phyloP scores from a whole-genome alignment of 495 filamentous ascomycete species.

The Xylaria cubensis region DNA sequence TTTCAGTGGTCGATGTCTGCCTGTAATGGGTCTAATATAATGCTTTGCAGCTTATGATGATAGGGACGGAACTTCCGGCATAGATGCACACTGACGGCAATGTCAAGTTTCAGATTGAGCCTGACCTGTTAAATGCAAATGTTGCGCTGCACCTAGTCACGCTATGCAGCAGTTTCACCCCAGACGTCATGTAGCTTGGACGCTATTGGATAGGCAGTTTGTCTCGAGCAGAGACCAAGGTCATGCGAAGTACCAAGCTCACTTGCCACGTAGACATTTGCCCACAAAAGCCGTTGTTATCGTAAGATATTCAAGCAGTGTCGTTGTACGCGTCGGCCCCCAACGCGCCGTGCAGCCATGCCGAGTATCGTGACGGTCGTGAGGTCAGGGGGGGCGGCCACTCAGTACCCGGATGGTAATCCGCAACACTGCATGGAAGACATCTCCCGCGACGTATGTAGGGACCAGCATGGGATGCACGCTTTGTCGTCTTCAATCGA shows the following conservation, averaged over 20 bases:
- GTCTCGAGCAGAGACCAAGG: slow-evolving; percentile 21
- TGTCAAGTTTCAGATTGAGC: slow-evolving; percentile 25
- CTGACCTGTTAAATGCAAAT: slow-evolving; percentile 13
- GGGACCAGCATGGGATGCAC: slow-evolving; percentile 9
- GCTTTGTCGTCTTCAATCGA: slow-evolving; percentile 9
- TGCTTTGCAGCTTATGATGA: slow-evolving; percentile 16
- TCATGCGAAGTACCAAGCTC: slow-evolving; percentile 20
- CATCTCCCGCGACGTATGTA: slow-evolving; percentile 2
- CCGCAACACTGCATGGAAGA: slow-evolving; percentile 23
- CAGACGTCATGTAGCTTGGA: slow-evolving; percentile 4
- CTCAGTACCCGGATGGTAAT: slow-evolving; percentile 17
- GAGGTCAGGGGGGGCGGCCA: slow-evolving; percentile 16
- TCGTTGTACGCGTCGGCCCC: slow-evolving; percentile 2
- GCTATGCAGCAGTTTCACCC: slow-evolving; percentile 21
- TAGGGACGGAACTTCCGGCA: slow-evolving; percentile 23
- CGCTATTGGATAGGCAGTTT: slow-evolving; percentile 18
- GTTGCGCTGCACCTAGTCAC: slow-evolving; percentile 19
- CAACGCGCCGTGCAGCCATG: slow-evolving; percentile 10
- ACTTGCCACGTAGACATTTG: slow-evolving; percentile 26
- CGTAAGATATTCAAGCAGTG: slow-evolving; percentile 20
- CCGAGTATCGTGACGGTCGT: slow-evolving; percentile 14
- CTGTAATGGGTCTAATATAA: slow-evolving; percentile 17
- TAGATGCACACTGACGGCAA: slow-evolving; percentile 21
- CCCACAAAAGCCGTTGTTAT: slow-evolving; percentile 15
- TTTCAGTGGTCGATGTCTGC: slow-evolving; percentile 6